Evolutionary conservation across 176 grass and related monocot genomes (phyloP), one percentile per base, ranked within the genome.

Genomic region (Triticum timopheevii): DNA sequence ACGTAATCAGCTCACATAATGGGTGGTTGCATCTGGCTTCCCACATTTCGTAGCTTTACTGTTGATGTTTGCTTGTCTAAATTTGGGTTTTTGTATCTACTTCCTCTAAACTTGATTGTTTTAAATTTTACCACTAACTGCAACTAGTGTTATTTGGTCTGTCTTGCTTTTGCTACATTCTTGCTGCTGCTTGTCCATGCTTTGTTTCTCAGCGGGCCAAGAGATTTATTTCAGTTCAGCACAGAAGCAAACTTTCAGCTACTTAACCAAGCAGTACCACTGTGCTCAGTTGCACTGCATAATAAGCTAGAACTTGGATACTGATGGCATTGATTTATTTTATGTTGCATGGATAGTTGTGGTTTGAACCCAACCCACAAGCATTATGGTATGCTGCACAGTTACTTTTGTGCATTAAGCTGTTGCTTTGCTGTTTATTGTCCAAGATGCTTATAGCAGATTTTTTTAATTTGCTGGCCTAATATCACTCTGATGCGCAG

Each of bases 401-500:
- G 47, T 78, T 82, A 38, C 2, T 38, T 50, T 82, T 36, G 20
- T 63, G 24, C 40, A 69, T 84, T 78, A 77, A 63, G 38, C 65
- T 70, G 65, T 78, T 88, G 36, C 27, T 24, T 12, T 83, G 28
- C 50, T 83, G 20, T 79, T 79, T 84, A 8, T 71, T 64, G 25
- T 83, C 27, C 73, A 77, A 72, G 13, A 42, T 83, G 80, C 12
- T 79, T 79, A 1, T 20, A 69, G 40, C 35, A 54, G 30, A 58
- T 31, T 31, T 13, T 59, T 44, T 34, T n/a, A 72, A 13, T 80
- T 80, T 61, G 45, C 13, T 76, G 25, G 34, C 25, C 49, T 83
- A 66, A 79, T 45, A 45, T 27, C 27, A 27, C 73, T 8, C n/a
- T 27, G 19, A 63, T 63, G 12, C 13, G 7, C 82, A 98, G 91